Base-by-base conservation (phyloP, 2,329 filamentous ascomycete genomes). In the Scleromitrula shiraiana region DNA sequence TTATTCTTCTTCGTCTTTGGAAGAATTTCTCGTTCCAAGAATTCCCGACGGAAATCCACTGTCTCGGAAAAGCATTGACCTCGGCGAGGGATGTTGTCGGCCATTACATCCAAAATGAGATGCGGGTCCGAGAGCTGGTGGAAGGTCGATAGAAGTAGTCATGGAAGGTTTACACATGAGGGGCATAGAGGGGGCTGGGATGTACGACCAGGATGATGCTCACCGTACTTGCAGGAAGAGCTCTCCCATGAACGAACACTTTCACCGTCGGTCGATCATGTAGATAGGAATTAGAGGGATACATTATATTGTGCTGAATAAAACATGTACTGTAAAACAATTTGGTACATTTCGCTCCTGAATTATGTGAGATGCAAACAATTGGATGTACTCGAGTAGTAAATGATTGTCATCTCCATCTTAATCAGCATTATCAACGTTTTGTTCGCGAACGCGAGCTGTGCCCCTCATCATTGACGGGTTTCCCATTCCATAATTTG, bases 41-140 rank as follows among this genome's bases (percentile, higher is more conserved):
- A 38, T 22, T 24, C 19, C 29, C 15, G 38, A 23, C 12, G 29
- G 38, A 47, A 26, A 27, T 14, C 30, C 20, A 41, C n/a, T 36
- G 24, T 49, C 33, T 43, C 30, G 46, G 38, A 23, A n/a, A 15
- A 41, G 39, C 38, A 48, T 27, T 49, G 46, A 49, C 39, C 40
- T 23, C 22, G 24, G 36, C 27, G 39, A 49, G 22, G 24, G 40
- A 30, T 49, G 39, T 35, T 42, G 23, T 38, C 39, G 46, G 41
- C 14, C 20, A 17, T 36, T 15, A n/a, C 5, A 41, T 17, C 46
- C 39, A 17, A 29, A 43, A 41, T 19, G 17, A 48, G 46, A n/a
- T n/a, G 24, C 20, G 22, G 29, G 37, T 27, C 29, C n/a, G 17
- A 27, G 32, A 23, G 26, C 8, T 20, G 33, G 37, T 41, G 14